Evolutionary conservation across 805 yeast species (phyloP), one percentile per base, ranked within the genome.

Genomic region (Ogataea paradorogensis): DNA sequence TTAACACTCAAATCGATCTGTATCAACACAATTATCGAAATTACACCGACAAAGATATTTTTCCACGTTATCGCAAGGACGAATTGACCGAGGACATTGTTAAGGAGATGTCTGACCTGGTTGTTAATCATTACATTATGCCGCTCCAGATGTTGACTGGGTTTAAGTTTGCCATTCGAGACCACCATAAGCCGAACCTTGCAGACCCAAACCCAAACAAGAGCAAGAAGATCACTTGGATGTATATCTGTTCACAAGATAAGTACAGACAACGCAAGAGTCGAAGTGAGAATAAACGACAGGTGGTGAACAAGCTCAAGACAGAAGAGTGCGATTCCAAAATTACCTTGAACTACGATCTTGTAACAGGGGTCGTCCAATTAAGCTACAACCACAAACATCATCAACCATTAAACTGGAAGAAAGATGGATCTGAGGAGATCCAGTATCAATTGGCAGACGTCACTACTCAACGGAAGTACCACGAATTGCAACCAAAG

Each of bases 211-310:
- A 68, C 25, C 70, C 70, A 5, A 55, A 64, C 27, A 65, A 63
- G 42, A 53, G 66, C 7, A 67, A 67, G 38, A 69, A 66, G 44
- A 58, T 69, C 27, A 57, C 71, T 1, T 69, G 71, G 60, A 67
- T 63, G 65, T 70, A 66, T 41, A 62, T 70, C 21, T 70, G 75
- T 42, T 66, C 72, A 2, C 74, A 70, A 38, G 75, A 70, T 43
- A 60, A 56, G 33, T 47, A 57, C n/a, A 59, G 68, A 16, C 71
- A 69, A 41, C 59, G 75, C 34, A 66, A 64, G 42, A 63, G 72
- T 9, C 52, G 74, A 39, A 63, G 72, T 29, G 64, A 58, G 7
- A 55, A 65, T 32, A 63, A 65, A 38, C 58, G 72, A 36, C 59
- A 52, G 23, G 61, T 67, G 14, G 46, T 59, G 7, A 70, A 69